These are phyloP conservation scores for Polyporus arcularius DNA, from an alignment of 768 basidiomycete species.

Conservation along the genomic window DNA sequence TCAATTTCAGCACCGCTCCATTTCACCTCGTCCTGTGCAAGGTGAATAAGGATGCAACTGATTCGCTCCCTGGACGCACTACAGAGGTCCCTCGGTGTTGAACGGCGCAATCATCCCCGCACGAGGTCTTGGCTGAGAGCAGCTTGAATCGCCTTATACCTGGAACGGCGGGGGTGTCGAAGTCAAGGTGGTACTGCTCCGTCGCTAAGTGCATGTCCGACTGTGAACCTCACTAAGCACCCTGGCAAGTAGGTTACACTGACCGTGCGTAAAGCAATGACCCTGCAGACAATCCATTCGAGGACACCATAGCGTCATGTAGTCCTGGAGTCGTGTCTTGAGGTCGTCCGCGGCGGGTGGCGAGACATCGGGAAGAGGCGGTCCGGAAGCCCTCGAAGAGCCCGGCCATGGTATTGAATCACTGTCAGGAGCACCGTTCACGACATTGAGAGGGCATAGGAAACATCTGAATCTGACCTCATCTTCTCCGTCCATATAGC, in stretches of 20 bases:
- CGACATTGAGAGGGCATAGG: neutral
- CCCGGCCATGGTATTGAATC: conserved; percentile 31
- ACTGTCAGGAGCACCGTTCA: conserved; percentile 21
- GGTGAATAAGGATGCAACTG: too few relatives aligned
- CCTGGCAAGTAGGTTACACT: neutral
- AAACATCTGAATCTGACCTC: conserved; percentile 14
- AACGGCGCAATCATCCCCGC: neutral
- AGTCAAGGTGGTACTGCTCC: neutral
- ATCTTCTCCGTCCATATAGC: conserved; percentile 10
- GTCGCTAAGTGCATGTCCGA: neutral
- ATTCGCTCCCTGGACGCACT: neutral
- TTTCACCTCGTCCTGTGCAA: conserved; percentile 1
- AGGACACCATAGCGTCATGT: conserved; percentile 25
- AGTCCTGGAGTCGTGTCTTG: conserved; percentile 16
- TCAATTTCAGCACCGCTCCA: conserved; percentile 35
- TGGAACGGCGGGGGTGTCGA: too few relatives aligned
- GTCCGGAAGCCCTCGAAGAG: neutral
- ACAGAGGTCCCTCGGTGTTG: neutral
- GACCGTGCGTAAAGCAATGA: conserved; percentile 26
- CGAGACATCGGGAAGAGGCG: conserved; percentile 6
- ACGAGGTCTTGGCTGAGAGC: too few relatives aligned
- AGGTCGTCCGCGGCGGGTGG: conserved; percentile 12
- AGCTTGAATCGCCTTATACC: too few relatives aligned
- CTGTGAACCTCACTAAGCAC: neutral
- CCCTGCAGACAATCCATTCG: conserved; percentile 24